phyloP scores from a whole-genome alignment of 768 basidiomycete species.

The Tephrocybe sp. region DNA sequence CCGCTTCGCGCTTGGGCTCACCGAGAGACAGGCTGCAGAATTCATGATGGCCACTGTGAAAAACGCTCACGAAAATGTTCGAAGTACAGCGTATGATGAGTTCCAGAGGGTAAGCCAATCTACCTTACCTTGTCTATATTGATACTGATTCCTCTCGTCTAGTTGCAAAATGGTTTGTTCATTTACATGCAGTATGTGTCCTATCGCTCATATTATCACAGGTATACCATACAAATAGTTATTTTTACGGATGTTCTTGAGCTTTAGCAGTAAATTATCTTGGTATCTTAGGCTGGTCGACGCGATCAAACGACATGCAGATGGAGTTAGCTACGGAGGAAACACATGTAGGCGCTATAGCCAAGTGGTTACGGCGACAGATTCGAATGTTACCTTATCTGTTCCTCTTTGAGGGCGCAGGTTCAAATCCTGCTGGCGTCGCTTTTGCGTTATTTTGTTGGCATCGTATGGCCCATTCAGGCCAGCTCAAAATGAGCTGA shows the following conservation, averaged over 20 bases:
- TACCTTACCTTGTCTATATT: background rate
- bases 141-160: background rate
- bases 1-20: conserved; percentile 78
- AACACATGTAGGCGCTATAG: conserved; percentile 57
- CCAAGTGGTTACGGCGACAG: conserved; percentile 80
- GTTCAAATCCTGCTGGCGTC: no score
- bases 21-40: conserved; percentile 89
- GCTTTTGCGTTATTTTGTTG: no score
- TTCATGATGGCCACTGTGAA: conserved; percentile 87
- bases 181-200: background rate
- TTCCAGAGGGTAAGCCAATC: conserved; percentile 74
- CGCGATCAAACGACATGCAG: no score
- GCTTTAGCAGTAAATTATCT: background rate
- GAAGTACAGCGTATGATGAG: conserved; percentile 93
- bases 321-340: background rate
- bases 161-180: conserved; percentile 39
- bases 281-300: no score
- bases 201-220: conserved; percentile 13
- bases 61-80: conserved; percentile 93
- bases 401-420: no score
- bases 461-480: no score
- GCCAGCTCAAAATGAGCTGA: no score
- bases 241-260: background rate
- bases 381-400: no score
- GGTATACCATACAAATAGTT: conserved; percentile 44